These are phyloP conservation scores for Aspergillus baeticus DNA, from an alignment of 495 filamentous ascomycete genomes.

Conservation along the genomic window DNA sequence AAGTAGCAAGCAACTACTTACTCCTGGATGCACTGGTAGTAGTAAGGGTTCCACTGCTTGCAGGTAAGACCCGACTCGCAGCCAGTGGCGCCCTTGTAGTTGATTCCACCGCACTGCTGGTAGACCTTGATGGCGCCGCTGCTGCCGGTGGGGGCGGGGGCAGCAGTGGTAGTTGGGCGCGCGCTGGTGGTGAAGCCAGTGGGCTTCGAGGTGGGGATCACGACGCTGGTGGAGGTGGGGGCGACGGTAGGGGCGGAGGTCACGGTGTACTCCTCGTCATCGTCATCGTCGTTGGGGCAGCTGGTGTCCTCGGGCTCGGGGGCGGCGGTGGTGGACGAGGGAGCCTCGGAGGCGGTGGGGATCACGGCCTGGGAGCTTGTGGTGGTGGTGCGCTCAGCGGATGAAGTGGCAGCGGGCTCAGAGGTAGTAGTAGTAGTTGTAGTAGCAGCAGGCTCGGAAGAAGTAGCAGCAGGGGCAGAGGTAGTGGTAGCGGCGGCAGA, in stretches of 20 bases:
- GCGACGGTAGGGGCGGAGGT: slow-evolving; percentile 7
- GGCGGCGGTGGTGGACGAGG: not conserved
- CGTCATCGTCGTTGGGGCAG: not conserved
- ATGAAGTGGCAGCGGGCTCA: not conserved
- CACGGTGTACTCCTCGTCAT: not conserved
- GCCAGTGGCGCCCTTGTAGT: slow-evolving; percentile 15
- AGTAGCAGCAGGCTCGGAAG: slow-evolving; percentile 5
- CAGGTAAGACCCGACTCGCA: slow-evolving; percentile 18
- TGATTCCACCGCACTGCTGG: slow-evolving; percentile 21
- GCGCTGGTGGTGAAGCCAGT: not conserved
- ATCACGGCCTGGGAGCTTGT: slow-evolving; percentile 1
- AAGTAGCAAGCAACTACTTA: not conserved
- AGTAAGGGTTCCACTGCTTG: slow-evolving; percentile 27
- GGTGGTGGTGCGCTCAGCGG: slow-evolving; percentile 1
- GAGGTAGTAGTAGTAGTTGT: slow-evolving; percentile 1
- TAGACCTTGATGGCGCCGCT: slow-evolving; percentile 15
- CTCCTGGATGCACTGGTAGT: slow-evolving; percentile 21
- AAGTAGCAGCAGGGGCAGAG: not conserved
- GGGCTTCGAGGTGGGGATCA: slow-evolving; percentile 1
- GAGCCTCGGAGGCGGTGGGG: slow-evolving; percentile 4
- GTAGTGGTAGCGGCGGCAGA: not conserved
- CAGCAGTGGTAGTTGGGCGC: not conserved
- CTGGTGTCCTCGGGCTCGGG: not conserved
- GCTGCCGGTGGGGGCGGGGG: not conserved
- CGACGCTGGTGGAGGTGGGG: no score